Conservation (phyloP, 129 eudicot genomes). For the Escallonia rubra region DNA sequence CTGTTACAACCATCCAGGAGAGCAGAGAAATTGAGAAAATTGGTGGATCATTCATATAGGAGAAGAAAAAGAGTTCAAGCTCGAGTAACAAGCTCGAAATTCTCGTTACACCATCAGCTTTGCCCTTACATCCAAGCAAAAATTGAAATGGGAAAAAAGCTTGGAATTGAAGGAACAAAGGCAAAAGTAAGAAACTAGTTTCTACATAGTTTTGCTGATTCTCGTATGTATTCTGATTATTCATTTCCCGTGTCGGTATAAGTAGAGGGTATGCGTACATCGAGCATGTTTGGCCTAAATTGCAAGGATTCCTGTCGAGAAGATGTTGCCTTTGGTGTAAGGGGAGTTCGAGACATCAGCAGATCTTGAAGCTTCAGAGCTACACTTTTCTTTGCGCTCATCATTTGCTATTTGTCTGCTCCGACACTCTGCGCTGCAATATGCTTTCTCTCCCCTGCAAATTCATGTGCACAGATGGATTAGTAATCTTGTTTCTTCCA, state of each 20-base stretch:
- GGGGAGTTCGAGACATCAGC: slow-evolving; percentile 39
- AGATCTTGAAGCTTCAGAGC: slow-evolving; percentile 41
- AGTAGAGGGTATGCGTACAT: neutral
- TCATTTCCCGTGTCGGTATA: neutral
- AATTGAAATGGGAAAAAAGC: neutral
- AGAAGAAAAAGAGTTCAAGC: neutral
- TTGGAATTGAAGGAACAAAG: neutral
- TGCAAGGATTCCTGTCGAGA: slow-evolving; percentile 59
- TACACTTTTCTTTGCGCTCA: slow-evolving; percentile 51
- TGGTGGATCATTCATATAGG: too few species aligned
- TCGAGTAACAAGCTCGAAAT: neutral
- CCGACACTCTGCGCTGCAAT: slow-evolving; percentile 84
- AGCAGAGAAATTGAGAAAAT: too few species aligned
- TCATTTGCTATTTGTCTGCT: slow-evolving; percentile 60
- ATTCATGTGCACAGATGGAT: too few species aligned
- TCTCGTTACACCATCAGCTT: neutral
- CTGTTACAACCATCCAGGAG: too few species aligned
- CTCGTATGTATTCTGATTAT: neutral
- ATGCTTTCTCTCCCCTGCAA: slow-evolving; percentile 80
- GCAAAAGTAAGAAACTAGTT: neutral
- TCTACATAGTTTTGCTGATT: neutral
- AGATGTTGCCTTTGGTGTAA: slow-evolving; percentile 22
- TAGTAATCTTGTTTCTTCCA: too few species aligned
- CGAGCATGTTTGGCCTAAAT: slow-evolving; percentile 13
- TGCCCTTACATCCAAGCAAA: neutral